Evolutionary conservation across 2,329 filamentous ascomycete genomes (phyloP).

Genomic region (Waltergamsia citrina): DNA sequence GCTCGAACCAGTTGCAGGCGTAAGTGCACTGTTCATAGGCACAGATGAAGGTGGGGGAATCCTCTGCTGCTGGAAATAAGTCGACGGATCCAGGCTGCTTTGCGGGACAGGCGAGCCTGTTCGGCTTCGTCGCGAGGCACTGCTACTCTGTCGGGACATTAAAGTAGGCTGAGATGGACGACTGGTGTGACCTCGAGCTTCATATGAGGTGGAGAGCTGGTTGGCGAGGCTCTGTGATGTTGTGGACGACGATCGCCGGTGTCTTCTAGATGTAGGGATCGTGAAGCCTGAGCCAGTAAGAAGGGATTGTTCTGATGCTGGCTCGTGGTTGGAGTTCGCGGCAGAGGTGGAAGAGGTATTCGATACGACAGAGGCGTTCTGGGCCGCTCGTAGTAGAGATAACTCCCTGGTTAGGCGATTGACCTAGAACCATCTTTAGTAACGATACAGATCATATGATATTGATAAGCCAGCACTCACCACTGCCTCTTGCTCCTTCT

Average conservation of each 20-base stretch:
- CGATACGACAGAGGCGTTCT: conserved; percentile 57
- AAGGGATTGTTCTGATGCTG: conserved; percentile 38
- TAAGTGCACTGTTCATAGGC: conserved; percentile 26
- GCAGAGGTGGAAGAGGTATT: conserved; percentile 55
- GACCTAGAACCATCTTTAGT: conserved; percentile 43
- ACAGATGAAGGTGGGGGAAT: conserved; percentile 23
- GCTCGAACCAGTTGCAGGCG: conserved; percentile 14
- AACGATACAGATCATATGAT: not conserved
- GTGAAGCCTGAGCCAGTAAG: conserved; percentile 49
- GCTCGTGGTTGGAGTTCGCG: conserved; percentile 38
- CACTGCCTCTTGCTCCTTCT: conserved; percentile 92
- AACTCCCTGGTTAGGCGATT: conserved; percentile 90
- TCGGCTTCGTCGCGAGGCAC: conserved; percentile 41
- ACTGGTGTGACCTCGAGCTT: conserved; percentile 30
- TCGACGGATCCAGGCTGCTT: conserved; percentile 32
- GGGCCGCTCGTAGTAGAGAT: conserved; percentile 64
- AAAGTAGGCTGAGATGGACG: conserved; percentile 33
- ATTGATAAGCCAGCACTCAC: conserved; percentile 39
- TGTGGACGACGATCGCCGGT: conserved; percentile 50
- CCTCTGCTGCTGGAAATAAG: conserved; percentile 39
- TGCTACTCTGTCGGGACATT: conserved; percentile 45
- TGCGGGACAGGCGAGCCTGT: conserved; percentile 36
- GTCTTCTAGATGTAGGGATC: conserved; percentile 43
- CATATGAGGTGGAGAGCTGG: conserved; percentile 24
- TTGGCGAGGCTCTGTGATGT: conserved; percentile 36